Percentiles rank a stretch among this genome's conserved stretches.
These are phyloP conservation scores for Penicillium cosmopolitanum DNA, from an alignment of 495 filamentous ascomycete species.

Conservation along the genomic window DNA sequence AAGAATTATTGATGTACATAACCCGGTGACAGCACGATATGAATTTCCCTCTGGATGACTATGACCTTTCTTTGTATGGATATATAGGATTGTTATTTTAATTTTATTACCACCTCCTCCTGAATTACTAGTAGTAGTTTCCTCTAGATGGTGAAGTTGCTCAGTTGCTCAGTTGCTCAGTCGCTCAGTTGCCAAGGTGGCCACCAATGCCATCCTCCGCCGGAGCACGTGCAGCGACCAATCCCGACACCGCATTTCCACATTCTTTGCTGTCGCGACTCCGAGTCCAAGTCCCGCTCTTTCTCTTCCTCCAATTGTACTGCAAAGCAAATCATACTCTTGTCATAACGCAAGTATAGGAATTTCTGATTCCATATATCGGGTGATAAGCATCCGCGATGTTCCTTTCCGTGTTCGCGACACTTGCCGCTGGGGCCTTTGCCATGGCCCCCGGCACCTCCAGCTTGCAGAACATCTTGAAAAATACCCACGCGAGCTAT, in stretches of 20 bases:
- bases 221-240: conserved; percentile 14
- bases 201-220: background rate
- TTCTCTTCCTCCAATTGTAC: background rate
- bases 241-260: conserved; percentile 7
- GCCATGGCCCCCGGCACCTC: conserved; percentile 33
- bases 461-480: conserved; percentile 45
- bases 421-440: conserved; percentile 30
- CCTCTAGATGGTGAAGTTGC: too few species aligned
- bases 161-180: too few species aligned
- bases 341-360: too few species aligned
- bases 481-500: conserved; percentile 45
- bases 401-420: conserved; percentile 19
- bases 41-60: conserved; percentile 15
- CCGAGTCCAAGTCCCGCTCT: background rate
- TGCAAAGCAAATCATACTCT: background rate
- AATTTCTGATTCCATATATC: too few species aligned
- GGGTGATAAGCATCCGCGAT: background rate
- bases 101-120: background rate
- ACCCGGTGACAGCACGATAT: conserved; percentile 8
- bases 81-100: background rate
- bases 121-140: background rate
- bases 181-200: too few species aligned
- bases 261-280: background rate
- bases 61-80: conserved; percentile 9
- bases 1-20: conserved; percentile 25